phyloP scores from a whole-genome alignment of 345 rosid genomes.

The Citrus unshiu region DNA sequence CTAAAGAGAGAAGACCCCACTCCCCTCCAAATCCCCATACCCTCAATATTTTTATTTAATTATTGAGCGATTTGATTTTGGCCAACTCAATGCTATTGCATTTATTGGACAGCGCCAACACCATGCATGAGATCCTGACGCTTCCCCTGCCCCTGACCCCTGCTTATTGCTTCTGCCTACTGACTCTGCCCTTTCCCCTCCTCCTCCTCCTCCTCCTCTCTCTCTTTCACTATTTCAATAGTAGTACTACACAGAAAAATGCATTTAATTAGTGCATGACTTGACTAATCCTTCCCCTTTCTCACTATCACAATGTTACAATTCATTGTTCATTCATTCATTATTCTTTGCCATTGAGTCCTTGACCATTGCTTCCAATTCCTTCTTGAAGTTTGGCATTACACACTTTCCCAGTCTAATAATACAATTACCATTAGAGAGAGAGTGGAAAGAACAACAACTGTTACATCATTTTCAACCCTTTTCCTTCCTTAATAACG shows the following conservation, averaged over 20 bases:
- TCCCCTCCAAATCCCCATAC: slow-evolving; percentile 7
- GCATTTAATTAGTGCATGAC: slow-evolving; percentile 22
- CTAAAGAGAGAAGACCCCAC: not conserved
- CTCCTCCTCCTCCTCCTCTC: not conserved
- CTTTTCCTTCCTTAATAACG: slow-evolving; percentile 23
- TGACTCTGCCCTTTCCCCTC: not conserved
- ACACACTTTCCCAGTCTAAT: slow-evolving; percentile 26
- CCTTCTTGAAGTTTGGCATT: slow-evolving; percentile 36
- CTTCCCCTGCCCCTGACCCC: not conserved
- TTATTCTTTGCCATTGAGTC: not conserved
- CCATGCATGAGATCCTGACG: slow-evolving; percentile 17
- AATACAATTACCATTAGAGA: not conserved
- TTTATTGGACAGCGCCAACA: slow-evolving; percentile 56
- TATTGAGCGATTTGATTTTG: slow-evolving; percentile 10
- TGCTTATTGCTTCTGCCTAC: not conserved
- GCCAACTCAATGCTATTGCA: slow-evolving; percentile 29
- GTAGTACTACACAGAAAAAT: too few species aligned
- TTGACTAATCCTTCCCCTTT: slow-evolving; percentile 34
- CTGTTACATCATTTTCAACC: slow-evolving; percentile 5
- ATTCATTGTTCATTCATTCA: not conserved
- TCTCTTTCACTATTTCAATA: not conserved
- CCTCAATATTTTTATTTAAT: not conserved
- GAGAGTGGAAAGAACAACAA: not conserved
- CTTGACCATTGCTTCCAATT: slow-evolving; percentile 18
- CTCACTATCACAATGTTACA: not conserved